Base-by-base conservation (phyloP, 2,329 filamentous ascomycete species). In the Macrophomina phaseolina region DNA sequence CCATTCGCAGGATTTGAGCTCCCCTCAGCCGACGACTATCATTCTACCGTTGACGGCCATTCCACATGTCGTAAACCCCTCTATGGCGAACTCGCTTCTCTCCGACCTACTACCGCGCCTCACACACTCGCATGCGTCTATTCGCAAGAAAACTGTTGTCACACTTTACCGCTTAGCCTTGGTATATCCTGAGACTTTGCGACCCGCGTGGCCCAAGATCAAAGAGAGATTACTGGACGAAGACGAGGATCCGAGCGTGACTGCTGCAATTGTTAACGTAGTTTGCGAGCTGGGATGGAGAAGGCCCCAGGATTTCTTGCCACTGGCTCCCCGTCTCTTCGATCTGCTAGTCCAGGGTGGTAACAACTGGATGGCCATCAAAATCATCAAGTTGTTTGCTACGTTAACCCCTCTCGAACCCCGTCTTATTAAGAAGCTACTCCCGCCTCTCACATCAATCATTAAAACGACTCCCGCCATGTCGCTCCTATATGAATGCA, bases 331-430 rank as follows among this genome's bases (percentile, higher is more conserved):
- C 8, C 86, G 95, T 67, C 81, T 99, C 32, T 99, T 98, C 73
- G 94, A 97, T 75, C 85, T 99, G 18, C 83, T 99, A 32, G 94
- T 97, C 12, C 91, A 96, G 68, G 90, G 93, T 66, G 91, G 91
- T 45, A 98, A 99, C 79, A 99, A 99, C 79, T 99, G 95, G 95
- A 98, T 99, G 94, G 94, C 94, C 67, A 99, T 99, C 77, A 99
- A 99, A 78, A 88, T 99, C 69, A 98, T 99, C 78, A 99, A 99
- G 81, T 86, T 99, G 69, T 99, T 99, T 84, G 94, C 95, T 51
- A 96, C 93, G 1, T 82, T 99, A 68, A 98, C 94, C 2, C 95
- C 95, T 0, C 81, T 98, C 38, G 95, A 99, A 76, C 94, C 95
- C 14, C 89, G 95, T 65, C 83, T 99, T 8, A 91, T 97, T 61